Conservation (phyloP, 305 asterid species). For the Withania somnifera region DNA sequence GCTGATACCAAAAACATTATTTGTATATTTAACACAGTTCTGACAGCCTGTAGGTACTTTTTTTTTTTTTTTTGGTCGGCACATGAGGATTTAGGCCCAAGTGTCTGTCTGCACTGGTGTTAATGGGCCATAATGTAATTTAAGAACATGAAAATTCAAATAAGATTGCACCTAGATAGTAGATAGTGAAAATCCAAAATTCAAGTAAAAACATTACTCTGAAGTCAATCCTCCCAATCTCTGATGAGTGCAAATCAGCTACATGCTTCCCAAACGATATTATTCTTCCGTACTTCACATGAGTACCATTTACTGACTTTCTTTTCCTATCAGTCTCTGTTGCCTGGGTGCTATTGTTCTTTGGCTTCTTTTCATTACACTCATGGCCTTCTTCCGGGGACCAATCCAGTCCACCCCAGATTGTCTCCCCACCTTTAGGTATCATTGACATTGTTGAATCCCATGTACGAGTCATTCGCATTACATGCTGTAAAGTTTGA, state of each 20-base stretch:
- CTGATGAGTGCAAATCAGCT: slow-evolving; percentile 42
- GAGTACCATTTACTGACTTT: slow-evolving; percentile 17
- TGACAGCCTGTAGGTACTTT: neutral
- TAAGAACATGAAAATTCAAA: neutral
- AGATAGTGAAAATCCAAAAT: neutral
- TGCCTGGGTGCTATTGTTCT: slow-evolving; percentile 25
- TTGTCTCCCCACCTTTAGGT: slow-evolving; percentile 72
- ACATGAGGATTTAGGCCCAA: neutral
- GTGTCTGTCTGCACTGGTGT: neutral
- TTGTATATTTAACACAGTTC: neutral
- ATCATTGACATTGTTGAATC: slow-evolving; percentile 81
- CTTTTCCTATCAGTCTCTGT: slow-evolving; percentile 18
- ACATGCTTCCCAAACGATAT: slow-evolving; percentile 63
- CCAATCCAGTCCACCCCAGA: slow-evolving; percentile 85
- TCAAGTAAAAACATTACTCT: slow-evolving; percentile 36
- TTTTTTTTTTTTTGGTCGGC: neutral
- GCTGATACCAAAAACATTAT: neutral
- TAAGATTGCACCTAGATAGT: neutral
- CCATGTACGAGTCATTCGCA: slow-evolving; percentile 83
- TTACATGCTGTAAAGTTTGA: slow-evolving; percentile 60
- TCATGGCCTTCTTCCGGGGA: slow-evolving; percentile 75
- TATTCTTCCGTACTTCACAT: slow-evolving; percentile 51
- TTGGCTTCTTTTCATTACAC: slow-evolving; percentile 32
- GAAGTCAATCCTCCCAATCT: slow-evolving; percentile 49
- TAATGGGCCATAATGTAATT: neutral